Percentiles rank a stretch among this genome's conserved stretches.
These are phyloP conservation scores for Exophiala bonariae DNA, from an alignment of 2,329 filamentous ascomycete species.

Conservation along the genomic window DNA sequence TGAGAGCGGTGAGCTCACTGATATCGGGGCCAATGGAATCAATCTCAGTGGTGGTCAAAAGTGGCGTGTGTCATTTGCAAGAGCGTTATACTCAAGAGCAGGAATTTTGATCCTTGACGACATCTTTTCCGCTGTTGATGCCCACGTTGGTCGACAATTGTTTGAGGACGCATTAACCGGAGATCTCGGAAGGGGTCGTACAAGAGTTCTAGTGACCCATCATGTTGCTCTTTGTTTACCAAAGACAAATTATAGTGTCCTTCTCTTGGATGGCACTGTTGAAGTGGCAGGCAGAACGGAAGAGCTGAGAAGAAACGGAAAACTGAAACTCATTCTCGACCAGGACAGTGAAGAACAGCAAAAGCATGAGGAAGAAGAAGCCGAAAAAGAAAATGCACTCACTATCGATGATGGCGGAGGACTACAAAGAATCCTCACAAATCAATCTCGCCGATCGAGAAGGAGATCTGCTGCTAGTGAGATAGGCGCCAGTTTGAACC, in stretches of 20 bases:
- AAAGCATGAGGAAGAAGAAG: slow-evolving; percentile 34
- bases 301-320: slow-evolving; percentile 50
- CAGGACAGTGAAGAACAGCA: slow-evolving; percentile 50
- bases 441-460: slow-evolving; percentile 24
- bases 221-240: slow-evolving; percentile 71
- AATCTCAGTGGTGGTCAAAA: slow-evolving; percentile 82
- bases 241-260: slow-evolving; percentile 71
- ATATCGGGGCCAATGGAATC: slow-evolving; percentile 82
- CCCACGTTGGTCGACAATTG: slow-evolving; percentile 76
- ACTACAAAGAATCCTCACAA: slow-evolving; percentile 47
- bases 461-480: slow-evolving; percentile 18
- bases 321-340: slow-evolving; percentile 43
- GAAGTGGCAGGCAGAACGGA: slow-evolving; percentile 64
- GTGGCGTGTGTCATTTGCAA: slow-evolving; percentile 77
- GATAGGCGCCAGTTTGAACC: slow-evolving; percentile 12
- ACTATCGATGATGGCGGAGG: slow-evolving; percentile 40
- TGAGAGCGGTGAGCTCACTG: slow-evolving; percentile 73
- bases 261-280: slow-evolving; percentile 68
- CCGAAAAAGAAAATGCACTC: slow-evolving; percentile 35
- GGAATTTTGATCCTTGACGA: slow-evolving; percentile 78
- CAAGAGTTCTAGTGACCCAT: slow-evolving; percentile 77
- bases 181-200: slow-evolving; percentile 67
- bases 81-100: slow-evolving; percentile 76
- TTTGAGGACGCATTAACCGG: slow-evolving; percentile 75
- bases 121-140: slow-evolving; percentile 79